Base-by-base conservation (phyloP, 129 eudicot genomes). In the Erigeron canadensis region DNA sequence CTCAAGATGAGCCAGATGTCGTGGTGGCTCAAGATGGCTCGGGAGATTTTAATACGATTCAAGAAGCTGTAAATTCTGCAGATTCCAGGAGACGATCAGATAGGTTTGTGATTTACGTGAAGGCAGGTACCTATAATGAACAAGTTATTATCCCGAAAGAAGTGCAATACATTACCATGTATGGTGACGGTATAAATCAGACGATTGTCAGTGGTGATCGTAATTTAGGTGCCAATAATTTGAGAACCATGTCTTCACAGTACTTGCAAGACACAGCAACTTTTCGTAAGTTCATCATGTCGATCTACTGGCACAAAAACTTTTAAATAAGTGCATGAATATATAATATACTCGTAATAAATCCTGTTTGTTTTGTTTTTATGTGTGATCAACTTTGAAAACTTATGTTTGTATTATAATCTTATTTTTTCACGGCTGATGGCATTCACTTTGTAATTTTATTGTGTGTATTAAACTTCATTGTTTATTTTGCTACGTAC, bases 121-220 rank as follows among this genome's bases (percentile, higher is more conserved):
- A 84, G 58, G 87, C 87, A 0, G 96, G 96, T 61, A 43, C 81
- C 1, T 89, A 89, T 47, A 50, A 77, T n/a, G 96, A 86, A 63
- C 18, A 84, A 2, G 77, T 89, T 1, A 39, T 58, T 4, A 74
- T 89, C n/a, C 61, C 48, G 0, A 60, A 64, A 54, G 16, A 65
- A n/a, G 71, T 56, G 28, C 22, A 12, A 1, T 71, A 73, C 60
- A 75, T 89, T 34, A 81, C 46, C 37, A 83, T 89, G 75, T 84
- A 72, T 65, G 96, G 96, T 50, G 96, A 86, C 40, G 96, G 96
- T 69, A 83, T 88, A 4, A 15, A 76, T 34, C 72, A 58, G 46
- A 74, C 88, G n/a, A 74, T 86, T 55, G 78, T 89, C 50, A 84
- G 90, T 0, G 88, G 96, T n/a, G 5, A 7, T 38, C 28, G 66